Evolutionary conservation across 192 early-diverging fungal species (phyloP).

Genomic region (Coemansia reversa): DNA sequence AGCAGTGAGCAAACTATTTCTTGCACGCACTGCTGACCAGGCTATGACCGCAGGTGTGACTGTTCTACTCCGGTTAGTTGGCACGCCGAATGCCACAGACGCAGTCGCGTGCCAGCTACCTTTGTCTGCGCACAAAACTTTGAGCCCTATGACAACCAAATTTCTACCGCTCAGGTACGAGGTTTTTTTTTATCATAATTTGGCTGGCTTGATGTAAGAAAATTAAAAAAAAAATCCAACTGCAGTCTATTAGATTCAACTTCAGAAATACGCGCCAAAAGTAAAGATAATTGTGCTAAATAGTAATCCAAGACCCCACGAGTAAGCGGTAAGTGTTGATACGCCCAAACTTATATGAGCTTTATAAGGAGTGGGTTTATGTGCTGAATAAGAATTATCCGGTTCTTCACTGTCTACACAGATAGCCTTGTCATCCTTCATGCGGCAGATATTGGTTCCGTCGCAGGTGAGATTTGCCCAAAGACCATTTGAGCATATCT

Average conservation of each 20-base stretch:
- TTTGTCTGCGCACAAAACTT: too few species aligned
- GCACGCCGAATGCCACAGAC: not conserved
- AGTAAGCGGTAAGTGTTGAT: conserved; percentile 5
- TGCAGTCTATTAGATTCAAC: not conserved
- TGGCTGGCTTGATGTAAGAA: too few species aligned
- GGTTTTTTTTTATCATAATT: too few species aligned
- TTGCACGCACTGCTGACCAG: not conserved
- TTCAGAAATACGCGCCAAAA: conserved; percentile 23
- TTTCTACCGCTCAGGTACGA: too few species aligned
- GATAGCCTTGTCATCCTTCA: conserved; percentile 18
- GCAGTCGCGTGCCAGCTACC: not conserved
- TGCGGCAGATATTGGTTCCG: conserved; percentile 31
- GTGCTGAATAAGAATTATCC: not conserved
- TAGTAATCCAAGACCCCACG: conserved; percentile 19
- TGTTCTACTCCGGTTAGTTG: not conserved
- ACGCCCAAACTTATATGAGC: not conserved
- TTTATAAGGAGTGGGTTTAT: conserved; percentile 15
- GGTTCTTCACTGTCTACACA: conserved; percentile 33
- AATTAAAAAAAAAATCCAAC: too few species aligned
- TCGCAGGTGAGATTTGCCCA: conserved; percentile 44
- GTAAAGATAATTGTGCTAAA: conserved; percentile 12
- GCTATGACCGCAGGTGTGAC: not conserved
- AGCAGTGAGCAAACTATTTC: not conserved
- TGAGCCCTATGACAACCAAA: too few species aligned
- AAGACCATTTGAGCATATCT: conserved; percentile 34